Base-by-base conservation (phyloP, 225 moss, liverwort and hornwort species). In the Polytrichum formosum region DNA sequence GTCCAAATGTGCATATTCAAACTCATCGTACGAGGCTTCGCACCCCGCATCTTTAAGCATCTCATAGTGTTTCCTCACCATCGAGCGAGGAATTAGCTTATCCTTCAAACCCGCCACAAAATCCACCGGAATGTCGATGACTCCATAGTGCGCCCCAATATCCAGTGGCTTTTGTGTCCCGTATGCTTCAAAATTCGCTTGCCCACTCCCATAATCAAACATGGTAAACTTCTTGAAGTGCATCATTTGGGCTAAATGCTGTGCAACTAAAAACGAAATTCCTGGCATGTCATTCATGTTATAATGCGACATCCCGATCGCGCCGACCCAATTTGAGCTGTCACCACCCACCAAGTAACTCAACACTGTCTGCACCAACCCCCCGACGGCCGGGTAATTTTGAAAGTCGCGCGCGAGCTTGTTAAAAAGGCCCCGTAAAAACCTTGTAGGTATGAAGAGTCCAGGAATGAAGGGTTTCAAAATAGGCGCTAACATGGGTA, bases 251-350 rank as follows among this genome's bases (percentile, higher is more conserved):
- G 76, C 70, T 26, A 93, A 82, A 78, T 91, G 93, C 29, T 86
- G 79, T 19, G 67, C 88, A 20, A 90, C 90, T 55, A 79, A 73
- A n/a, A 82, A 85, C 28, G 88, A 87, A 62, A 93, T 73, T 17
- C 91, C 91, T 8, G 91, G 93, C 93, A 93, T 93, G 73, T 93
- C 93, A 28, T 93, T 82, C 93, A 93, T 91, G 70, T 91, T 93
- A 67, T 93, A 93, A 60, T 93, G 93, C 0, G 90, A 82, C 90
- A 91, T 82, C 19, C 88, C 90, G 17, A 91, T 74, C 5, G 93
- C 91, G 19, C 89, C 93, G 1, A 91, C 71, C 90, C 90, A 91
- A 71, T 93, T 90, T 20, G 90, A 93, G 67, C 82, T 88, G 65
- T 93, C 90, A 37, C 93, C 91, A 19, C 93, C 93, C 4, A 90